Evolutionary conservation across 2,329 filamentous ascomycete species (phyloP).

Genomic region (Exophiala xenobiotica): DNA sequence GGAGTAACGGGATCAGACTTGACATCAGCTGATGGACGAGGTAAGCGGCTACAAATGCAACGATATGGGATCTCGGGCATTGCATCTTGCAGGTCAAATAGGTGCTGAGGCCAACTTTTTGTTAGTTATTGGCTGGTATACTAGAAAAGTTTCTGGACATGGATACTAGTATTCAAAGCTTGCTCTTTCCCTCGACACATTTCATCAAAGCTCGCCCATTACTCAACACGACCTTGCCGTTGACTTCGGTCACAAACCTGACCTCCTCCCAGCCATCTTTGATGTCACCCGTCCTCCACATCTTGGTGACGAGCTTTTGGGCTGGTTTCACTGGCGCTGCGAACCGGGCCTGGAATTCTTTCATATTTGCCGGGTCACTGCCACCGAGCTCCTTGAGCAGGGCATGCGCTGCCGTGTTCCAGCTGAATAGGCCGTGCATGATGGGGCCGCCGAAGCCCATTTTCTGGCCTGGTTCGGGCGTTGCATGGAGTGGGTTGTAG

Average conservation of each 20-base stretch:
- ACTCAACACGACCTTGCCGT: constrained; percentile 80
- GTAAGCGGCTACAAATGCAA: no score
- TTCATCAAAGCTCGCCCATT: constrained; percentile 81
- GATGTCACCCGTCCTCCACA: constrained; percentile 72
- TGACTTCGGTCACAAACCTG: constrained; percentile 74
- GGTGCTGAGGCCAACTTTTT: no score
- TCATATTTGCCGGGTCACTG: constrained; percentile 76
- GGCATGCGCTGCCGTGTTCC: constrained; percentile 75
- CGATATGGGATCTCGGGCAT: no score
- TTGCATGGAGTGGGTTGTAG: constrained; percentile 90
- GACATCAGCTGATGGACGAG: no score
- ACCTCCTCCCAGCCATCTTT: constrained; percentile 75
- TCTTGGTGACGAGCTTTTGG: constrained; percentile 76
- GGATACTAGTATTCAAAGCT: constrained; percentile 47
- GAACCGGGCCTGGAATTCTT: constrained; percentile 86
- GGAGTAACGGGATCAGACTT: no score
- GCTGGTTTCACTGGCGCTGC: constrained; percentile 80
- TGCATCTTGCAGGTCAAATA: no score
- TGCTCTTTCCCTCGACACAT: constrained; percentile 60
- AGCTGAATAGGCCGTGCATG: constrained; percentile 85
- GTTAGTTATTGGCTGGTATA: no score
- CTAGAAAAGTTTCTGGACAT: no score
- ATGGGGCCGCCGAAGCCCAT: constrained; percentile 92
- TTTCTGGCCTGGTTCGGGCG: constrained; percentile 77
- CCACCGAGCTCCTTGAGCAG: constrained; percentile 71